These are phyloP conservation scores for Penicillium sp. DNA, from an alignment of 2,329 filamentous ascomycete species.

Conservation along the genomic window DNA sequence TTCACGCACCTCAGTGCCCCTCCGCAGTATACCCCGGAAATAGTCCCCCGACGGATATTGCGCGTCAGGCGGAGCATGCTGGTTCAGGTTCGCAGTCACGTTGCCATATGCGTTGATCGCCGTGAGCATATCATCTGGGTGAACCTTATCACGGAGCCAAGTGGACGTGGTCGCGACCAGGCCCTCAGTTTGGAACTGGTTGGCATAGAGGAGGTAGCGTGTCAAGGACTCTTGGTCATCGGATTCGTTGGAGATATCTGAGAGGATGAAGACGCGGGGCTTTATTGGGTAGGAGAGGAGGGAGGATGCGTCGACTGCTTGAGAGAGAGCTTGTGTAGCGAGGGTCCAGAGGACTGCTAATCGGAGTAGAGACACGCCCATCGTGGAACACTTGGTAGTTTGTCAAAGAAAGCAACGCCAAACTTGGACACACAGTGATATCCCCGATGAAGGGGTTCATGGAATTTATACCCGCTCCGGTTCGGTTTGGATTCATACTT, in stretches of 20 bases:
- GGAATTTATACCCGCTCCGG: no score
- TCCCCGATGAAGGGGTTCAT: no score
- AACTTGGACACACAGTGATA: no score
- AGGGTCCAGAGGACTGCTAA: no score
- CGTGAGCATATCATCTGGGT: conserved; percentile 50
- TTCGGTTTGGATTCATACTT: no score
- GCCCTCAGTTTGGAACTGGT: conserved; percentile 53
- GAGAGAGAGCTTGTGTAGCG: no score
- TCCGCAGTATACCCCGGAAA: conserved; percentile 34
- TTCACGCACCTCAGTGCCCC: conserved; percentile 12
- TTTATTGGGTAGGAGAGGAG: not conserved
- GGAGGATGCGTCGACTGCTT: no score
- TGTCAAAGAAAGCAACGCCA: no score
- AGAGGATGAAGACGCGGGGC: conserved; percentile 11
- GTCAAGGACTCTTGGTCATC: conserved; percentile 13
- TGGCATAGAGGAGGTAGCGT: conserved; percentile 46
- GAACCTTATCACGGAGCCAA: conserved; percentile 50
- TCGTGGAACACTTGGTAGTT: no score
- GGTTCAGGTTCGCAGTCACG: conserved; percentile 54
- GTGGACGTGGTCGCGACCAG: conserved; percentile 53
- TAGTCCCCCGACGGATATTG: conserved; percentile 48
- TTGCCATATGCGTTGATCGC: conserved; percentile 52
- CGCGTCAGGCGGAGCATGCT: conserved; percentile 51
- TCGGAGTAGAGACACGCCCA: no score
- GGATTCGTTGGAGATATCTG: conserved; percentile 14